A percentile compares a stretch with the other conserved stretches of the same genome.
These are phyloP conservation scores for Fomes fomentarius DNA, from an alignment of 1,284 basidiomycete species.

Conservation along the genomic window DNA sequence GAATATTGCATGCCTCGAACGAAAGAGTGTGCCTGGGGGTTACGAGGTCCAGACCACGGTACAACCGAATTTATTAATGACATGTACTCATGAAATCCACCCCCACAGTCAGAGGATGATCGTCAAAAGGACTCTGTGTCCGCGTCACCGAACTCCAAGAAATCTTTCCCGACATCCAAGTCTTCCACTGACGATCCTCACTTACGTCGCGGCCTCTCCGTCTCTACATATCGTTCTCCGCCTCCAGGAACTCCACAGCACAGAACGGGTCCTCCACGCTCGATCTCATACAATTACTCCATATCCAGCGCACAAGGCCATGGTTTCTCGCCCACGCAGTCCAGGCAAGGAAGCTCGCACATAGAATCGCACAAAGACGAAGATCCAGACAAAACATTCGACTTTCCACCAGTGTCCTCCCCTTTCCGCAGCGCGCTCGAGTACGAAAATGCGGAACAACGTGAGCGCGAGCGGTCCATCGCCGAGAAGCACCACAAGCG, in stretches of 20 bases:
- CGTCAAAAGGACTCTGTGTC: constrained; percentile 12
- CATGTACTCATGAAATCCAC: neutral
- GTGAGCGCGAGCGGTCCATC: constrained; percentile 43
- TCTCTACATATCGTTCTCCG: constrained; percentile 18
- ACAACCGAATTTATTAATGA: too few relatives aligned
- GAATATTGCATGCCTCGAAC: too few relatives aligned
- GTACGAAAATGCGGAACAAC: constrained; percentile 39
- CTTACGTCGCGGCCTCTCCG: constrained; percentile 13
- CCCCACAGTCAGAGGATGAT: neutral
- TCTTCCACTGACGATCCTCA: constrained; percentile 3
- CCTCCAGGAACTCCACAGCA: constrained; percentile 55
- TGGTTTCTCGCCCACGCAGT: constrained; percentile 35
- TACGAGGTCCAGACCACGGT: too few relatives aligned
- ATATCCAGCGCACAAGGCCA: constrained; percentile 43
- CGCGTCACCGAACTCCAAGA: constrained; percentile 10
- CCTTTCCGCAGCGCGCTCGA: constrained; percentile 70
- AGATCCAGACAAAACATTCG: constrained; percentile 36
- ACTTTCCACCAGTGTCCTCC: constrained; percentile 36
- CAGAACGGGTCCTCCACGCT: constrained; percentile 74
- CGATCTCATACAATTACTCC: constrained; percentile 68
- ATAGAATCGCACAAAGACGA: constrained; percentile 21
- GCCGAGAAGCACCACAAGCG: constrained; percentile 59
- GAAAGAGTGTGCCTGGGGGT: too few relatives aligned
- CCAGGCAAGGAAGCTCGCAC: constrained; percentile 28
- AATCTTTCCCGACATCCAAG: constrained; percentile 7